Conservation (phyloP, 2,329 filamentous ascomycete genomes). For the Malbranchea cinnamomea region DNA sequence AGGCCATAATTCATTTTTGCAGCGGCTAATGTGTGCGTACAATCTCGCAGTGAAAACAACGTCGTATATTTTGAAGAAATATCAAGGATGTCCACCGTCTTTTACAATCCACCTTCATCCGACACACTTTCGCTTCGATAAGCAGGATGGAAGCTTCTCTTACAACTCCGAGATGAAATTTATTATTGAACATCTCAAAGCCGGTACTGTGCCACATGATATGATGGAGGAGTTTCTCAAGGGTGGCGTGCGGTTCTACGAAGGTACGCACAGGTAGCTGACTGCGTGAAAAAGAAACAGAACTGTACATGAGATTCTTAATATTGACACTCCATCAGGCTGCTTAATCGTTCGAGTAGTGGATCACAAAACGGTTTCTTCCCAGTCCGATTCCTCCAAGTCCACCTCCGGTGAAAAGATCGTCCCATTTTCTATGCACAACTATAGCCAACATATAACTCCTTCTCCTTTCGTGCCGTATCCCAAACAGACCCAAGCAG, state of each 20-base stretch:
- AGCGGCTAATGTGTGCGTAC: slow-evolving; percentile 10
- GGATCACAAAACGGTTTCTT: slow-evolving; percentile 58
- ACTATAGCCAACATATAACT: slow-evolving; percentile 77
- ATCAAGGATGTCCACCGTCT: slow-evolving; percentile 57
- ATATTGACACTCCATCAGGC: slow-evolving; percentile 29
- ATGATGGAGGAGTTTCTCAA: slow-evolving; percentile 64
- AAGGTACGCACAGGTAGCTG: no score
- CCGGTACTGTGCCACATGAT: slow-evolving; percentile 73
- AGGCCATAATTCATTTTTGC: neutral
- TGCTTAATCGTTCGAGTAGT: slow-evolving; percentile 91
- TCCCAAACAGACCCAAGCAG: slow-evolving; percentile 35
- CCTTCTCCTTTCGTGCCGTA: slow-evolving; percentile 75
- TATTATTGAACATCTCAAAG: slow-evolving; percentile 60
- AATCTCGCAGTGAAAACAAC: slow-evolving; percentile 50
- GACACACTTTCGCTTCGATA: slow-evolving; percentile 80
- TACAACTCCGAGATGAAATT: slow-evolving; percentile 87
- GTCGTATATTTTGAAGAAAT: slow-evolving; percentile 70
- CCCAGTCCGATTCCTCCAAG: slow-evolving; percentile 42
- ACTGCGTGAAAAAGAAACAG: no score
- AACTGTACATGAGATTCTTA: no score
- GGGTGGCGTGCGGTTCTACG: slow-evolving; percentile 67
- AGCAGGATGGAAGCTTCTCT: slow-evolving; percentile 80
- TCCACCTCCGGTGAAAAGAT: slow-evolving; percentile 46
- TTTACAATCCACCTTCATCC: slow-evolving; percentile 73
- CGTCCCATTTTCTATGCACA: slow-evolving; percentile 72